Evolutionary conservation across 805 yeast species (phyloP), one percentile per base, ranked within the genome.

Genomic region (Myxozyma vanderwaltii): DNA sequence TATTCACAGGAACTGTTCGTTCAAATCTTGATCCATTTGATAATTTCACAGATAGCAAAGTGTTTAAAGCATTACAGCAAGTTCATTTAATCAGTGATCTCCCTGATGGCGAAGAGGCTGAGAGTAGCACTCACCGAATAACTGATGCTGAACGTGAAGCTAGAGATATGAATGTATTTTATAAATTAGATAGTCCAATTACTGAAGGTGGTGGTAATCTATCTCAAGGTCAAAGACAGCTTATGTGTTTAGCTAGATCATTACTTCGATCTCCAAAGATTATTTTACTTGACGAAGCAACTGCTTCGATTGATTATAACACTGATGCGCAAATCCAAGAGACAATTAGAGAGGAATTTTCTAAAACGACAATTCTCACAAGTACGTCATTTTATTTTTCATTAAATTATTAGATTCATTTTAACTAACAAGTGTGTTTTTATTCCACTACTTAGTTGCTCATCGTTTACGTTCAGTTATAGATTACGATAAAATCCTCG

Each of bases 221-320:
- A 60, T 88, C 96, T 7, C 86, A 87, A 54, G 96, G 97, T 15
- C 96, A 91, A 74, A 81, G 89, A 66, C 97, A 90, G 73, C 76
- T 90, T 56, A 76, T 90, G 72, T 89, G 96, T 71, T 75, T 90
- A 49, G 91, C 95, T 0, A 78, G 96, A 62, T 92, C 95, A 0
- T 75, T 90, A 47, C 75, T 90, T 65, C 84, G 83, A 63, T 80
- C 82, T 19, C 87, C 95, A 0, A 85, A 81, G 65, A 84, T 90
- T 19, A 76, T 90, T 63, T 78, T 90, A 21, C 74, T 89, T 58
- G 96, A 90, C 68, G 96, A 89, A 75, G 96, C 89, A 4, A 85
- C 89, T 4, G 79, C 79, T 2, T 76, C 79, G 4, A 76, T 89
- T 63, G 96, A 89, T 74, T 89, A 88, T 69, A 89, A 86, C 68